A percentile compares a stretch with the other conserved stretches of the same genome.
These are phyloP conservation scores for Penicillium brasilianum DNA, from an alignment of 2,329 filamentous ascomycete genomes.

Conservation along the genomic window DNA sequence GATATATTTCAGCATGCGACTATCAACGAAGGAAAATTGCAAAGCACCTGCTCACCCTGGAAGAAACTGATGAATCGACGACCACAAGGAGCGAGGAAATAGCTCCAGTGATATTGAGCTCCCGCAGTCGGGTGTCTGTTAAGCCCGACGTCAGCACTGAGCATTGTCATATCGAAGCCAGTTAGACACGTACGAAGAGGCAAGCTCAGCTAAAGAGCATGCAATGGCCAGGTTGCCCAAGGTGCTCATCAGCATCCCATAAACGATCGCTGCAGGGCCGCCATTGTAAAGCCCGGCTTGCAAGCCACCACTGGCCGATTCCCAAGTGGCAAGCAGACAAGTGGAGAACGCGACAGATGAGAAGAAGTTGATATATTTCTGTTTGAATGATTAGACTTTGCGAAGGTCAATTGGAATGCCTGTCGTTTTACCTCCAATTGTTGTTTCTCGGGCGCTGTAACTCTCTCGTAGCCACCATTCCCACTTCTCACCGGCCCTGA, in stretches of 20 bases:
- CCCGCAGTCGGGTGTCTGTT: conserved; percentile 30
- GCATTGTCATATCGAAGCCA: not conserved
- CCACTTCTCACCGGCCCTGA: conserved; percentile 14
- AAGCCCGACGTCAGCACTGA: not conserved
- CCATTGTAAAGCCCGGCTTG: conserved; percentile 37
- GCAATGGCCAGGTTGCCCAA: conserved; percentile 43
- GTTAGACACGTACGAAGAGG: conserved; percentile 37
- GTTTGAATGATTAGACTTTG: conserved; percentile 9
- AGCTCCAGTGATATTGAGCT: conserved; percentile 46
- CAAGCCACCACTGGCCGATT: conserved; percentile 34
- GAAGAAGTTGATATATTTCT: conserved; percentile 39
- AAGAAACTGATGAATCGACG: conserved; percentile 34
- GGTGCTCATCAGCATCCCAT: conserved; percentile 40
- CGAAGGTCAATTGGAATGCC: not conserved
- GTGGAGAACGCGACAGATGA: conserved; percentile 46
- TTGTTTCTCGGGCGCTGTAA: conserved; percentile 15
- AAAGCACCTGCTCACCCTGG: conserved; percentile 16
- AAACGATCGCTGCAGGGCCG: conserved; percentile 42
- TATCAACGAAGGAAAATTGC: not conserved
- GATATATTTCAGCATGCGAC: conserved; percentile 27
- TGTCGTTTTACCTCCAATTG: conserved; percentile 15
- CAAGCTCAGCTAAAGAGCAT: conserved; percentile 45
- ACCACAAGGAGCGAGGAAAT: conserved; percentile 35
- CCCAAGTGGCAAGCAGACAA: conserved; percentile 48
- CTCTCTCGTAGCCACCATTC: conserved; percentile 13